Conservation (phyloP, 2,329 filamentous ascomycete genomes). For the Chrysoporthe austroafricana region DNA sequence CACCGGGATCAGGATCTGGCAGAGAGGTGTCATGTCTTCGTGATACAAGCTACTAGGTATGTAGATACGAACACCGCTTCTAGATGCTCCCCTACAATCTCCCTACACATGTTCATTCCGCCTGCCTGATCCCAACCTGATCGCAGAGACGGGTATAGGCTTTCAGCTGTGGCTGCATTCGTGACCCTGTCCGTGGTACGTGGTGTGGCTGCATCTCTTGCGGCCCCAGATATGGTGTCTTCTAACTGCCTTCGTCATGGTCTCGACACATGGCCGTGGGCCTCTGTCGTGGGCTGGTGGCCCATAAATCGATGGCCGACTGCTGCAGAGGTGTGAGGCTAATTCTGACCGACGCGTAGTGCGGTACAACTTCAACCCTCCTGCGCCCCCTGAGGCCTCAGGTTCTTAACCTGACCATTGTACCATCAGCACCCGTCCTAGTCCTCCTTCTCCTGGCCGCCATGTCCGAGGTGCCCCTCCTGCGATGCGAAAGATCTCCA, state of each 20-base stretch:
- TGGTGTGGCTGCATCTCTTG: neutral
- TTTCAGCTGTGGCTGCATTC: conserved; percentile 3
- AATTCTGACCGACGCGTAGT: neutral
- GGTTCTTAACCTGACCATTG: neutral
- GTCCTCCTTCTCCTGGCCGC: conserved; percentile 10
- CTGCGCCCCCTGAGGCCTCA: neutral
- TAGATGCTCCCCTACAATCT: neutral
- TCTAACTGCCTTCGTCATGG: neutral
- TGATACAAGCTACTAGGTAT: no score
- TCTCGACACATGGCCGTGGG: neutral
- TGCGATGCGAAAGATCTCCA: conserved; percentile 32
- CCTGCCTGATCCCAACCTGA: neutral
- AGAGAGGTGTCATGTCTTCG: no score
- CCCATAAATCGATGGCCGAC: neutral
- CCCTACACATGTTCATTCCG: neutral
- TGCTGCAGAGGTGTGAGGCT: neutral
- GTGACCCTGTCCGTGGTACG: neutral
- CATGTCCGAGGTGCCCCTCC: conserved; percentile 22
- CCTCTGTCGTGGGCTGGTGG: neutral
- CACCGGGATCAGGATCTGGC: neutral
- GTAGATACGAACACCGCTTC: neutral
- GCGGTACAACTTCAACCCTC: neutral
- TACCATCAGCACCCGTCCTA: neutral
- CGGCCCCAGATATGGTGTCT: neutral
- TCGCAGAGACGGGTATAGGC: neutral